Base-by-base conservation (phyloP, 2,329 filamentous ascomycete species). In the Paraphoma sp. region DNA sequence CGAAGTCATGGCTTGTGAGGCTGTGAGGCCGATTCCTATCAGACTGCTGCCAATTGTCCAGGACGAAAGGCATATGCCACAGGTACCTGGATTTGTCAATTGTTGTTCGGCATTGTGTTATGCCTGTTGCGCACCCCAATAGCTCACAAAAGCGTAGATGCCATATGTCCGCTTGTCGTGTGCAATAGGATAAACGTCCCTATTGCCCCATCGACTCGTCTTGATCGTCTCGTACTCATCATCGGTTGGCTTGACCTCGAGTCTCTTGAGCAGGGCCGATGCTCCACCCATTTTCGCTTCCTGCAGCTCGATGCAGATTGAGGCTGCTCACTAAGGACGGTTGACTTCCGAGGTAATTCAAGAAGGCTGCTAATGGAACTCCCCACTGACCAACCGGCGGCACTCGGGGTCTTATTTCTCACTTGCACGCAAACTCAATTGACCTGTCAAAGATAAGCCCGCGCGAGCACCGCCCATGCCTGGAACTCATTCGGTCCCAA, bases 171-270 rank as follows among this genome's bases (percentile, higher is more conserved):
- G 54, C 46, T 64, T 61, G 36, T 59, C 55, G 43, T 59, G 53
- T 3, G 58, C 49, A 49, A 62, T 59, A n/a, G 58, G 61, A 52
- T 62, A 64, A 9, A 60, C 55, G 43, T 64, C 58, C 38, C 51
- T 56, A 50, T 64, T 63, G 8, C 60, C 58, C 60, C 60, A 63
- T 28, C 54, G 45, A 54, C 54, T 63, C 14, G 60, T 61, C 36
- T 58, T 46, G 28, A 61, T 61, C 6, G 54, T 41, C 17, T 63
- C 58, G 38, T 61, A 63, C 43, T 61, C 60, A 48, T 60, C 60
- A 18, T 60, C 57, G 12, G 51, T 60, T 14, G 57, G 60, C 46
- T 51, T 57, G n/a, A 60, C 60, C 45, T 60, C 57, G 41, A 63
- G 50, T 16, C 44, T 56, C 46, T 53, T 57, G 28, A 59, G 48